Base-by-base conservation (phyloP, 2,329 filamentous ascomycete genomes). In the Orbilia ellipsospora region DNA sequence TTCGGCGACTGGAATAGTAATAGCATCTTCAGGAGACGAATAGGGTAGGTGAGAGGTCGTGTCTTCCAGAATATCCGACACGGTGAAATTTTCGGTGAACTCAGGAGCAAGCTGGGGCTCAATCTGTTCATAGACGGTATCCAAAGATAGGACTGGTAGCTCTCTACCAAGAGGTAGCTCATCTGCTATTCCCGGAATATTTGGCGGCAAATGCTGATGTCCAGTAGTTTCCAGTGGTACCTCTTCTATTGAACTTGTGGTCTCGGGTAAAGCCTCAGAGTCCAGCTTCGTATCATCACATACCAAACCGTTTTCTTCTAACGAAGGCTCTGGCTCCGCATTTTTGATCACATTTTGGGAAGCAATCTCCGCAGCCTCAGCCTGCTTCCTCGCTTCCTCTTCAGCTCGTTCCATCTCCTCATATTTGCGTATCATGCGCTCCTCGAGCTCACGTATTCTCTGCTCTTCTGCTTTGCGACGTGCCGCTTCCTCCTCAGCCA, bases 361-460 rank as follows among this genome's bases (percentile, higher is more conserved):
- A 52, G 42, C 48, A 52, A 23, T 23, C 16, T 52, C 54, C 3
- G 36, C 57, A 31, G 40, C 54, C 42, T 51, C 60, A 31, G 65
- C 60, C 20, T 66, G 51, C 59, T 36, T 60, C 31, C 45, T 62
- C 20, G 57, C 67, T 36, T 70, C 73, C 31, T 77, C 73, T 42
- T 74, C 70, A 2, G 48, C 36, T 23, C 59, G 56, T 44, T 76
- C 72, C 64, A 66, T 64, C 45, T 59, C 72, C 28, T 76, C 72
- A 42, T 69, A 76, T 45, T 69, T 76, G 42, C 50, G 36, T 13
- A 64, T 60, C 72, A 67, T 68, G 7, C 66, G 59, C 52, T 76
- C 64, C 45, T 70, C 64, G 18, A 76, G 16, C 44, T 76, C 66
- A 5, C 51, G 52, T 7, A 74, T 55, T 23, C 77, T 51, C 16